Conservation (phyloP, 2,329 filamentous ascomycete genomes). For the Lasiodiplodia citricola region DNA sequence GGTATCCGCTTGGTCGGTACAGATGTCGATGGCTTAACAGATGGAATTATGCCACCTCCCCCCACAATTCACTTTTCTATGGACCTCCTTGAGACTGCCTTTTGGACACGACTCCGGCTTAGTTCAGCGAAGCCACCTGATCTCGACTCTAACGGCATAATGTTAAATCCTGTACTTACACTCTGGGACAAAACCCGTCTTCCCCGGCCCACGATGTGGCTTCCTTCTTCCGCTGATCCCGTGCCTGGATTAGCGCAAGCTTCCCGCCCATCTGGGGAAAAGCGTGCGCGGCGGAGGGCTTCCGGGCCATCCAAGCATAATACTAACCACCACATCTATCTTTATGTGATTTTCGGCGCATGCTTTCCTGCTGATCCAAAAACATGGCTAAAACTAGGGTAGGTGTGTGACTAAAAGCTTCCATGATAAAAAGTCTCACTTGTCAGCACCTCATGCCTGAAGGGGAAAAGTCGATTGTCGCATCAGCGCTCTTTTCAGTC, state of each 20-base stretch:
- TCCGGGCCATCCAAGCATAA: no score
- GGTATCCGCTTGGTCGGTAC: not conserved
- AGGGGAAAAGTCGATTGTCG: not conserved
- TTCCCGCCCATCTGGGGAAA: not conserved
- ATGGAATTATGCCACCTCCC: not conserved
- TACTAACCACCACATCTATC: no score
- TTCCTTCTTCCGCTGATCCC: not conserved
- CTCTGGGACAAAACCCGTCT: not conserved
- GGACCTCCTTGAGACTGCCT: not conserved
- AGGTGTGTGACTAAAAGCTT: not conserved
- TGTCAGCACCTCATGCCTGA: not conserved
- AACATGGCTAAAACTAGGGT: not conserved
- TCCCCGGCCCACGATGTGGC: not conserved
- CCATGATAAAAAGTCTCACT: not conserved
- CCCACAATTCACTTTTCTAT: not conserved
- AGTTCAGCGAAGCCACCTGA: not conserved
- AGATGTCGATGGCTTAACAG: not conserved
- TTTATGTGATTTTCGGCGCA: no score
- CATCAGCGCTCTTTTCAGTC: not conserved
- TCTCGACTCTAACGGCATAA: not conserved
- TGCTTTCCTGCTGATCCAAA: not conserved
- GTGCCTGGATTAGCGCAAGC: not conserved
- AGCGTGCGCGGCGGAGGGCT: no score
- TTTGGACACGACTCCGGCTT: not conserved
- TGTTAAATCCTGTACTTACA: not conserved